A percentile compares a stretch with the other conserved stretches of the same genome.
Conservation (phyloP, 768 basidiomycete genomes). For the Suillus spraguei region DNA sequence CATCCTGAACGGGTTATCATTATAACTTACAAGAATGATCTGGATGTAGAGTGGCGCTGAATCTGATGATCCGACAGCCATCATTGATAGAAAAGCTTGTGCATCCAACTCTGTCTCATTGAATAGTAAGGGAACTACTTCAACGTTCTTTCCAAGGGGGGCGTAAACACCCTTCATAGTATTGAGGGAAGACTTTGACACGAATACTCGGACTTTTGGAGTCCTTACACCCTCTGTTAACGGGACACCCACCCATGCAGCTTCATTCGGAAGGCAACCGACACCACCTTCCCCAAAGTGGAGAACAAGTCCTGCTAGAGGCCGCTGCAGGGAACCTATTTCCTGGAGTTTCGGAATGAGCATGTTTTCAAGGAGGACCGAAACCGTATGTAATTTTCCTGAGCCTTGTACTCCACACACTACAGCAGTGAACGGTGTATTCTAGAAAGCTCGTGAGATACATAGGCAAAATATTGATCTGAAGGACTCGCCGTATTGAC, state of each 20-base stretch:
- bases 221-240: conserved; percentile 14
- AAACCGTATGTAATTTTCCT: conserved; percentile 66
- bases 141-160: conserved; percentile 44
- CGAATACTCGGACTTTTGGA: conserved; percentile 42
- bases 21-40: conserved; percentile 49
- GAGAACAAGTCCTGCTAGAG: conserved; percentile 59
- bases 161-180: conserved; percentile 52
- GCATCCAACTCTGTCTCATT: conserved; percentile 58
- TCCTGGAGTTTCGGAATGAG: conserved; percentile 46
- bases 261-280: conserved; percentile 53
- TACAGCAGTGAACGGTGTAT: conserved; percentile 66
- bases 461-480: neutral
- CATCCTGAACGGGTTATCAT: conserved; percentile 5
- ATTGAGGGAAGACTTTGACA: conserved; percentile 52
- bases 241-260: conserved; percentile 51
- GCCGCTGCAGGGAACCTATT: conserved; percentile 49
- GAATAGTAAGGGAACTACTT: conserved; percentile 51
- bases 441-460: conserved; percentile 37
- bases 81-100: conserved; percentile 61
- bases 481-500: conserved; percentile 52
- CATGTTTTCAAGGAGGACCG: conserved; percentile 64
- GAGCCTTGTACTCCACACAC: conserved; percentile 69
- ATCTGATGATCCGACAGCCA: conserved; percentile 58
- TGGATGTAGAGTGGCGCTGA: conserved; percentile 64
- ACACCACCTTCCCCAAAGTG: conserved; percentile 65